Conservation (phyloP, 441 rosid species). For the Croton laevigatus region DNA sequence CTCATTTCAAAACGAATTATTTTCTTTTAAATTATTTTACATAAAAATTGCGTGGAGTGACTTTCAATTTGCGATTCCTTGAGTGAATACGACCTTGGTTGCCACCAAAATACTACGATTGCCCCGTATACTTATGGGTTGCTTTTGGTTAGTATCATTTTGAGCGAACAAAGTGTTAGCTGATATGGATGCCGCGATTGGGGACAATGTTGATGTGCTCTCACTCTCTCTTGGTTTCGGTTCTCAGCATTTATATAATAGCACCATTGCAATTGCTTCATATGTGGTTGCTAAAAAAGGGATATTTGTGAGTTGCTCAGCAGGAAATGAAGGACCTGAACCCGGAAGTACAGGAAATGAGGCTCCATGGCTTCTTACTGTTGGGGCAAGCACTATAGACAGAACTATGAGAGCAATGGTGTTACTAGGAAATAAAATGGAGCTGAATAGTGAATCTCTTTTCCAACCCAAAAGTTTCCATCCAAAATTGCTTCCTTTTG, state of each 20-base stretch:
- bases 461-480: neutral
- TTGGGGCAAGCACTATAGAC: neutral
- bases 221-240: conserved; percentile 9
- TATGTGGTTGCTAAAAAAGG: conserved; percentile 41
- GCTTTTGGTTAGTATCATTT: no score
- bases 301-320: conserved; percentile 41
- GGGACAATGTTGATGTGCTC: conserved; percentile 7
- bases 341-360: conserved; percentile 34
- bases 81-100: no score
- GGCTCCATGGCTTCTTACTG: conserved; percentile 35
- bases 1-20: no score
- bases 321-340: conserved; percentile 42
- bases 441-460: neutral
- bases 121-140: no score
- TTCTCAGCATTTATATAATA: conserved; percentile 6
- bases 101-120: no score
- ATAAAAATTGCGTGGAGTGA: no score
- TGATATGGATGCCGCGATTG: conserved; percentile 13
- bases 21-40: no score
- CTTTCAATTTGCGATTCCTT: no score
- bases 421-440: neutral
- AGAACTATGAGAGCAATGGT: neutral
- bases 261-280: conserved; percentile 34
- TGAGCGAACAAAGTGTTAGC: conserved; percentile 15
- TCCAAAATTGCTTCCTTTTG: neutral